These are phyloP conservation scores for Dothideomycetes sp. DNA, from an alignment of 2,329 filamentous ascomycete genomes.

Conservation along the genomic window DNA sequence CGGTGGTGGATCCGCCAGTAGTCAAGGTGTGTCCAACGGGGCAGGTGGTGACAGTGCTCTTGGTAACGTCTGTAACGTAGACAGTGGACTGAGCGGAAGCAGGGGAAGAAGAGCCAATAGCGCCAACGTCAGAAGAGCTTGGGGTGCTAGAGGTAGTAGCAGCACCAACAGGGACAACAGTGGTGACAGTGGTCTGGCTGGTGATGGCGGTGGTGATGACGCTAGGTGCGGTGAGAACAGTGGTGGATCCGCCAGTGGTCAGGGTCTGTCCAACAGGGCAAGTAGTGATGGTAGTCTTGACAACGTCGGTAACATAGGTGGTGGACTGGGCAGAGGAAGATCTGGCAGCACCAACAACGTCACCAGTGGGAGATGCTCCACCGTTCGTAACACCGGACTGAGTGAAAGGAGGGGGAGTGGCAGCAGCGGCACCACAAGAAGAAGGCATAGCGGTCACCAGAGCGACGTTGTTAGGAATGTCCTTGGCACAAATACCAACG, in stretches of 20 bases:
- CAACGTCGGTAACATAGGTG: conserved; percentile 5
- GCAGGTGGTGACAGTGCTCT: conserved; percentile 2
- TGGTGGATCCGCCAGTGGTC: conserved; percentile 5
- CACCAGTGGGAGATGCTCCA: background rate
- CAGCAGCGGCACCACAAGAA: conserved; percentile 18
- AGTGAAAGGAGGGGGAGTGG: conserved; percentile 2
- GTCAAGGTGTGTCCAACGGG: conserved; percentile 3
- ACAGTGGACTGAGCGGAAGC: background rate
- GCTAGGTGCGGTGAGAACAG: conserved; percentile 11
- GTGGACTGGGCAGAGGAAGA: conserved; percentile 3
- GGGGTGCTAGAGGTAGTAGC: conserved; percentile 7
- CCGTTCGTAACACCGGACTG: background rate
- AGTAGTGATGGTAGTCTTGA: conserved; percentile 7
- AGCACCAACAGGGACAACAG: conserved; percentile 2
- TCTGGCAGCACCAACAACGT: background rate
- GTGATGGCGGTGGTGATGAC: conserved; percentile 11
- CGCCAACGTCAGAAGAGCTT: too few relatives aligned
- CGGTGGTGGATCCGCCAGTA: conserved; percentile 1
- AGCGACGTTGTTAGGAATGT: conserved; percentile 66
- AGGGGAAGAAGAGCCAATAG: background rate
- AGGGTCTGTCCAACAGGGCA: conserved; percentile 7
- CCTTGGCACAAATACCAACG: conserved; percentile 77
- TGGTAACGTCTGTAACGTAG: background rate
- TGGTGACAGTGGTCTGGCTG: conserved; percentile 12
- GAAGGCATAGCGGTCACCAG: conserved; percentile 65